phyloP scores from a whole-genome alignment of 1,284 basidiomycete genomes.

The Tilletia indica region DNA sequence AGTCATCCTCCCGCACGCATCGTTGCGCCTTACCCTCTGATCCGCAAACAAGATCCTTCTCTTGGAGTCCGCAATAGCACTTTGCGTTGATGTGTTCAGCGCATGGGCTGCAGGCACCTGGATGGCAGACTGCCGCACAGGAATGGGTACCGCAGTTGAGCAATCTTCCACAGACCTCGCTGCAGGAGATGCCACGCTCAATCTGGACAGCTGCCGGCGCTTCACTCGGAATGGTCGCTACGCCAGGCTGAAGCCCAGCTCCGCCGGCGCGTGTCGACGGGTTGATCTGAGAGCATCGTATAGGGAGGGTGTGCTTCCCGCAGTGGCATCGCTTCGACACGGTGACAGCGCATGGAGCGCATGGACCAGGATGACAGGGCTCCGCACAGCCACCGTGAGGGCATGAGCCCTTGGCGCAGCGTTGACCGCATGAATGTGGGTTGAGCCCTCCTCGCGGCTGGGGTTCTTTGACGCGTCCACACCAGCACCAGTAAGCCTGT shows the following conservation, averaged over 20 bases:
- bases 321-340: conserved; percentile 52
- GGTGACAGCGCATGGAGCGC: conserved; percentile 50
- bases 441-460: conserved; percentile 31
- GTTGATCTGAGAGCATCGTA: conserved; percentile 48
- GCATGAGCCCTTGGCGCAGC: conserved; percentile 43
- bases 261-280: conserved; percentile 23
- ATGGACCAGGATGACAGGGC: conserved; percentile 52
- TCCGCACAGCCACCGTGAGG: conserved; percentile 47
- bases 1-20: conserved; percentile 24
- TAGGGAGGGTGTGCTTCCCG: conserved; percentile 38
- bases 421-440: conserved; percentile 51
- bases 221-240: neutral
- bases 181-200: conserved; percentile 42
- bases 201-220: conserved; percentile 13
- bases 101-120: conserved; percentile 44
- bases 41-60: conserved; percentile 43
- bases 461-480: conserved; percentile 41
- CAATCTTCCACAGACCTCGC: conserved; percentile 35
- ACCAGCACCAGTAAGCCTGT: conserved; percentile 52
- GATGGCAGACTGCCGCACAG: conserved; percentile 44
- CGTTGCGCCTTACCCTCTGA: conserved; percentile 30
- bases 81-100: conserved; percentile 26
- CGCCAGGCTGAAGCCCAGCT: conserved; percentile 11
- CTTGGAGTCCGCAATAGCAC: conserved; percentile 50
- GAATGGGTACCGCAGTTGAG: conserved; percentile 48